Evolutionary conservation across 805 yeast genomes (phyloP), one percentile per base, ranked within the genome.

Genomic region (Kuraishia borneana): DNA sequence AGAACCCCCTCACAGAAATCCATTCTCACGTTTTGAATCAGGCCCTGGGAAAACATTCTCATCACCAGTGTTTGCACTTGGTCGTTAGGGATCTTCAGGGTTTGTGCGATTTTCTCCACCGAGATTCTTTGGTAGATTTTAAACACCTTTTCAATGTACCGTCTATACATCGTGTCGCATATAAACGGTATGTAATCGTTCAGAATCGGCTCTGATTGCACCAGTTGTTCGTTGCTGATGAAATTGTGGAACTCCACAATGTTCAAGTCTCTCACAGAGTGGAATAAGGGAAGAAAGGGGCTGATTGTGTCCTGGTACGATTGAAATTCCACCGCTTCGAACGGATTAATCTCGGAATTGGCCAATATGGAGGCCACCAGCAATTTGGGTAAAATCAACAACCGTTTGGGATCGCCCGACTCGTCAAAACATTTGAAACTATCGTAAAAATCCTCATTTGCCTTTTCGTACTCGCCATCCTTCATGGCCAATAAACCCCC

Each of bases 401-500:
- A 60, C 42, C 85, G 70, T 33, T 68, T 67, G 31, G 57, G 65
- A 40, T 76, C 76, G 12, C 87, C 89, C 25, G 77, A 65, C 33
- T 60, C 63, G 18, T 76, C 76, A 48, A 55, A 66, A 1, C 46
- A 45, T 39, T 61, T 68, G 43, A 73, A 73, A 6, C 60, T 57
- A 36, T 68, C 73, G 47, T 65, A 72, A 42, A 72, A 70, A 5
- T 45, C 51, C 32, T 65, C 58, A 18, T 70, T 62, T 0, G 75
- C 85, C 32, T 52, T 53, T 22, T 67, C 73, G 61, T 68, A 83
- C 40, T 75, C 70, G 10, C 67, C 68, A 32, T 70, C 67, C 39
- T 69, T 61, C 65, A 82, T 74, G 33, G 70, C 67, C 41, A 83
- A 64, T 35, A 73, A 68, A 2, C 87, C 94, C 0, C 85, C 83